A percentile compares a stretch with the other conserved stretches of the same genome.
These are phyloP conservation scores for Boletus smithii DNA, from an alignment of 1,284 basidiomycete species.

Conservation along the genomic window DNA sequence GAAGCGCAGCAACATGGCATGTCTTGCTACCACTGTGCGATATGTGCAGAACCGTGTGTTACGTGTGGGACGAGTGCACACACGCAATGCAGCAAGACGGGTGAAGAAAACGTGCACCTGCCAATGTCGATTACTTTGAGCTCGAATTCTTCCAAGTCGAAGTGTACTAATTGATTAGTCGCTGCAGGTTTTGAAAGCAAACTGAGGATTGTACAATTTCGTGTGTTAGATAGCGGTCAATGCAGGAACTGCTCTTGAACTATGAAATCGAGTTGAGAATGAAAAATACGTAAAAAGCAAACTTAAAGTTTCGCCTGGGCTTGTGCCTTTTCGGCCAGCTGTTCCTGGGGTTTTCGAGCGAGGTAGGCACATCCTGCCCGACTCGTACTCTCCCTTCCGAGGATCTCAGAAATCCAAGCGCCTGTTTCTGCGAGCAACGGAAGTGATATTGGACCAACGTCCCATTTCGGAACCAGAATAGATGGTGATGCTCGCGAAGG, in stretches of 20 bases:
- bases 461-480: conserved; percentile 43
- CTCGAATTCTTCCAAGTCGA: neutral
- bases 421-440: conserved; percentile 71
- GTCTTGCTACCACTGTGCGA: too few species aligned
- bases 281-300: neutral
- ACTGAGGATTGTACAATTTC: neutral
- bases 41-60: too few species aligned
- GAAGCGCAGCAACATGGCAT: too few species aligned
- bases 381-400: conserved; percentile 72
- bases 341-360: conserved; percentile 45
- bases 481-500: neutral
- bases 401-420: conserved; percentile 71
- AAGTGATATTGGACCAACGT: conserved; percentile 63
- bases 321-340: conserved; percentile 23
- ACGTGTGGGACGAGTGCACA: neutral
- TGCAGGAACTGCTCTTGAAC: neutral
- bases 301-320: conserved; percentile 11
- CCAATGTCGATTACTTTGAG: too few species aligned
- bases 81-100: neutral
- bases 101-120: too few species aligned
- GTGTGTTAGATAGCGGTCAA: neutral
- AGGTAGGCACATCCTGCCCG: conserved; percentile 78
- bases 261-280: neutral
- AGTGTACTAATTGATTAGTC: neutral
- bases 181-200: neutral